Evolutionary conservation across 2,329 filamentous ascomycete genomes (phyloP).

Genomic region (Trichoderma asperellum): DNA sequence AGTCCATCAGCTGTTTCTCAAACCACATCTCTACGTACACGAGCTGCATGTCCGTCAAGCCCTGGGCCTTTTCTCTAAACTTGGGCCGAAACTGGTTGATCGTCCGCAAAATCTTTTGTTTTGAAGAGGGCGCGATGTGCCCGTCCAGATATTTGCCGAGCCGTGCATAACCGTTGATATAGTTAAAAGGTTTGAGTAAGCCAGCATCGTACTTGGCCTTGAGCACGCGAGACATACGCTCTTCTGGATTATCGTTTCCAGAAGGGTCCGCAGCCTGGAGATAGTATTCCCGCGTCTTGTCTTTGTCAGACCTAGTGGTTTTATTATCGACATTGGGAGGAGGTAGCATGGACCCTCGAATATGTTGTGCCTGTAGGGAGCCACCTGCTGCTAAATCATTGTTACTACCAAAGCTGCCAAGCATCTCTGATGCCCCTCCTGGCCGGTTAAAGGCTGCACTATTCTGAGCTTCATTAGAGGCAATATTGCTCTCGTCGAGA

Average conservation of each 20-base stretch:
- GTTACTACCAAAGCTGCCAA: constrained; percentile 51
- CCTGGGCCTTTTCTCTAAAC: constrained; percentile 93
- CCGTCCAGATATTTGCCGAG: constrained; percentile 90
- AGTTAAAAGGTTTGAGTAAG: constrained; percentile 95
- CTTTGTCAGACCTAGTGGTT: constrained; percentile 67
- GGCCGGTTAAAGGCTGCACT: constrained; percentile 48
- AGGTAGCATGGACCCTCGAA: constrained; percentile 51
- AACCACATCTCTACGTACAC: constrained; percentile 99
- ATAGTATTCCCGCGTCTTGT: constrained; percentile 87
- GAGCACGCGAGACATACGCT: constrained; percentile 92
- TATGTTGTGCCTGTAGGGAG: constrained; percentile 33
- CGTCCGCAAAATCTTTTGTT: constrained; percentile 89
- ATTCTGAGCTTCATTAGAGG: constrained; percentile 65
- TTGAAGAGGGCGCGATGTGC: constrained; percentile 78
- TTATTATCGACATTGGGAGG: constrained; percentile 53
- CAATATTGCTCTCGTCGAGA: constrained; percentile 77
- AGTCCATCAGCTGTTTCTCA: constrained; percentile 93
- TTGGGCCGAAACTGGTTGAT: constrained; percentile 93
- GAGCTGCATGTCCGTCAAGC: constrained; percentile 88
- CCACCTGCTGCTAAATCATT: constrained; percentile 40
- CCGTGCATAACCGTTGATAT: constrained; percentile 92
- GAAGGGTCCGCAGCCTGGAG: constrained; percentile 95
- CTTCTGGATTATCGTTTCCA: constrained; percentile 81
- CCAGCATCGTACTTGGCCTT: constrained; percentile 96
- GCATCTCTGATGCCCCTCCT: constrained; percentile 50